These are phyloP conservation scores for Psilocybe azurescens DNA, from an alignment of 768 basidiomycete genomes.

Conservation along the genomic window DNA sequence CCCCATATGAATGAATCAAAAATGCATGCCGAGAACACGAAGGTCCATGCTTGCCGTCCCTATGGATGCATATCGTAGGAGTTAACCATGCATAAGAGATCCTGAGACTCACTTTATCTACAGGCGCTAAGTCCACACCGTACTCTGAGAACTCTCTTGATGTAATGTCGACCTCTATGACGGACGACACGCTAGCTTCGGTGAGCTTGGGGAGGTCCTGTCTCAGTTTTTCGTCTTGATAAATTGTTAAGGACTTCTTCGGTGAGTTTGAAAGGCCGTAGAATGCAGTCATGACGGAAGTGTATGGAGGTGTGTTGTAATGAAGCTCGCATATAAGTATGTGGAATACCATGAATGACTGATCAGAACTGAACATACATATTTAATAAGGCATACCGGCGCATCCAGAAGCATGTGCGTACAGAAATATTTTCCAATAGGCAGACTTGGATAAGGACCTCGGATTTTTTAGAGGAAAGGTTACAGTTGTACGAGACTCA, in stretches of 20 bases:
- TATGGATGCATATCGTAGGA: background rate
- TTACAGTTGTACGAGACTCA: too few relatives aligned
- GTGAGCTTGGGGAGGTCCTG: background rate
- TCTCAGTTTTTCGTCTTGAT: background rate
- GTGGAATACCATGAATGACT: too few relatives aligned
- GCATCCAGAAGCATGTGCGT: too few relatives aligned
- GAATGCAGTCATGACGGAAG: too few relatives aligned
- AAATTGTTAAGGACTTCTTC: background rate
- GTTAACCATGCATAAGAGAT: background rate
- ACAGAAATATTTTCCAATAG: too few relatives aligned
- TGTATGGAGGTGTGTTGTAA: too few relatives aligned
- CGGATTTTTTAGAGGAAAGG: too few relatives aligned
- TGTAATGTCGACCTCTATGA: background rate
- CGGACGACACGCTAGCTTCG: background rate
- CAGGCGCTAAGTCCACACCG: constrained; percentile 7
- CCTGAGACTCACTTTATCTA: constrained; percentile 8
- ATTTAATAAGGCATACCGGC: too few relatives aligned
- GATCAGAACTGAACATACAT: too few relatives aligned
- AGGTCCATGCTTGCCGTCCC: constrained; percentile 8
- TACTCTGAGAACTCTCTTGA: background rate
- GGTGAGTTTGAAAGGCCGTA: background rate
- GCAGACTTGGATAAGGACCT: too few relatives aligned
- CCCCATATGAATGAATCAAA: constrained; percentile 13
- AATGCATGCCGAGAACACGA: constrained; percentile 10
- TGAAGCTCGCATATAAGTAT: too few relatives aligned